Evolutionary conservation across 257 asterid genomes (phyloP), one percentile per base, ranked within the genome.

Genomic region (Ilex aquifolium): DNA sequence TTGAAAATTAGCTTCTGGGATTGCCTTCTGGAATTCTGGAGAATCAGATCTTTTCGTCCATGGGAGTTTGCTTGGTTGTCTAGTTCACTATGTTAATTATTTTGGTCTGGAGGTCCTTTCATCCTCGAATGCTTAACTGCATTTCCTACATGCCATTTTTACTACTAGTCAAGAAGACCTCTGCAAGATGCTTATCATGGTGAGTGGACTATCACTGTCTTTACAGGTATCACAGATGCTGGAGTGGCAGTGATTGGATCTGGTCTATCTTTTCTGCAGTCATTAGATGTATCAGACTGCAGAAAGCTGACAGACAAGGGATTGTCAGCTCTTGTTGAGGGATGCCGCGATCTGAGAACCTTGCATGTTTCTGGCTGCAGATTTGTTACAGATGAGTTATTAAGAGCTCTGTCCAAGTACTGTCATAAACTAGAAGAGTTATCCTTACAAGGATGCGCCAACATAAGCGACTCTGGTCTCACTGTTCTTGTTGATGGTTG

Each of bases 231-330:
- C 74, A 83, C 97, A 30, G 97, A 92, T 67, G 68, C 72, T 44
- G 99, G 97, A 73, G 62, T 92, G 77, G 30, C 66, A 21, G 83
- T 87, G 57, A 76, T 92, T 59, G 96, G 87, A 57, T 71, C 85
- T 8, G 78, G 86, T 72, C 85, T 92, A 57, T 80, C 79, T 66
- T 76, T 67, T 69, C 74, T 92, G 53, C 91, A 80, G 75, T 85
- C 82, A 60, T 72, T 92, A 61, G 99, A 92, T 58, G 94, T 83
- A 39, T 87, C 97, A 63, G 72, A 87, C 78, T 89, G 99, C 85
- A 82, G 95, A 74, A 90, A 85, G 78, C 75, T 92, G 46, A 83
- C 96, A 1, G 95, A 89, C 72, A 79, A 80, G 83, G 99, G 99
- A 11, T 71, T 92, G 46, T 77, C 94, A 49, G 78, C 86, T 63